Evolutionary conservation across 73 alveolate genomes (phyloP).

Genomic region (Breviolum minutum): DNA sequence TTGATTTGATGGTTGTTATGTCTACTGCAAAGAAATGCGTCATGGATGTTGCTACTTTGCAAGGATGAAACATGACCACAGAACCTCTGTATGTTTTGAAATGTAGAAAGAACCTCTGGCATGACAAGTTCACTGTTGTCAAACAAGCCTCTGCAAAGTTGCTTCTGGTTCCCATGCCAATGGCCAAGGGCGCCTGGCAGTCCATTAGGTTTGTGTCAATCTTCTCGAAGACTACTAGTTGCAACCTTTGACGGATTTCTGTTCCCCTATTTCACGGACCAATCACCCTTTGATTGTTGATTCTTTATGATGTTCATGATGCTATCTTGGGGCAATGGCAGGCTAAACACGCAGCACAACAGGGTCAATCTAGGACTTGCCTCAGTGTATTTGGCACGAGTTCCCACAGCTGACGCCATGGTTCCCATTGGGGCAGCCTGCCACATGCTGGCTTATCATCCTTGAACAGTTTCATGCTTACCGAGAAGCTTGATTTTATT

Average conservation of each 20-base stretch:
- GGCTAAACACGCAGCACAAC: neutral
- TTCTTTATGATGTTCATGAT: neutral
- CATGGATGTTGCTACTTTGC: neutral
- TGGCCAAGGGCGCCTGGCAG: slow-evolving; percentile 20
- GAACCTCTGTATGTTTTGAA: no score
- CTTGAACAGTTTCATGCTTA: no score
- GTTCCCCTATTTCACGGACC: no score
- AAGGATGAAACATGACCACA: neutral
- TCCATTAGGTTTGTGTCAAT: neutral
- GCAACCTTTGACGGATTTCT: no score
- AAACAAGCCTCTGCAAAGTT: neutral
- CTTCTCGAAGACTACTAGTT: neutral
- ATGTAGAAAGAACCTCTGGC: neutral
- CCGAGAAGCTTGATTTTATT: no score
- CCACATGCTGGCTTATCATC: neutral
- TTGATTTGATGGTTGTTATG: neutral
- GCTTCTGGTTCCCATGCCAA: slow-evolving; percentile 5
- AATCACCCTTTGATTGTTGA: no score
- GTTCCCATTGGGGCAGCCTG: slow-evolving; percentile 18
- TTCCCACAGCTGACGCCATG: neutral
- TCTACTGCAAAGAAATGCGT: no score
- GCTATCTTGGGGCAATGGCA: neutral
- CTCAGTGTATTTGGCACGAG: neutral
- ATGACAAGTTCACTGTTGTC: neutral
- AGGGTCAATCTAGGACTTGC: neutral